Conservation (phyloP, 768 basidiomycete genomes). For the Tricholoma furcatifolium region DNA sequence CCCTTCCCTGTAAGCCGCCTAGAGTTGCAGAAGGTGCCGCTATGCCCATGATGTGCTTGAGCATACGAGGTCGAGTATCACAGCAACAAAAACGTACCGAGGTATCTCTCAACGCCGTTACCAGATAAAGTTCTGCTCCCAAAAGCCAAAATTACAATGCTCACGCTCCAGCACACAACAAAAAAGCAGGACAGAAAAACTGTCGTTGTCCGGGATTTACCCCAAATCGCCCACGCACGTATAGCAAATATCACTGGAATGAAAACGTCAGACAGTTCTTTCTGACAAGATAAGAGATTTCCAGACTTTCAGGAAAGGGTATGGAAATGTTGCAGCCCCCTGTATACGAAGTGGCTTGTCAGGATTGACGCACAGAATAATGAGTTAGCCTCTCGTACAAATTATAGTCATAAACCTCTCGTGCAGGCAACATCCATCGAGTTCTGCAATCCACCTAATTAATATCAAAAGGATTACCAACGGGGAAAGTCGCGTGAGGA, state of each 20-base stretch:
- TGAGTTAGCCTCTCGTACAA: neutral
- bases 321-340: neutral
- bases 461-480: neutral
- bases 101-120: neutral
- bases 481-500: neutral
- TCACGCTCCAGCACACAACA: neutral
- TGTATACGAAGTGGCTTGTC: neutral
- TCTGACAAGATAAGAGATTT: neutral
- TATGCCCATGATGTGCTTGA: neutral
- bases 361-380: neutral
- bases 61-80: neutral
- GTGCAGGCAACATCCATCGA: neutral
- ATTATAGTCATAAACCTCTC: neutral
- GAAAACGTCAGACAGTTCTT: neutral
- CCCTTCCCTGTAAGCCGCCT: neutral
- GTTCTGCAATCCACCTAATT: neutral
- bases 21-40: neutral
- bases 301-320: constrained; percentile 2
- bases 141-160: neutral
- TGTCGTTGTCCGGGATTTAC: neutral
- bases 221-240: constrained; percentile 7
- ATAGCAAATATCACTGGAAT: constrained; percentile 6
- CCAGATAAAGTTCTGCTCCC: neutral
- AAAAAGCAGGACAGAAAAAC: constrained; percentile 2
- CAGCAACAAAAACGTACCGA: neutral